These are phyloP conservation scores for Fusarium gaditjirri DNA, from an alignment of 2,329 filamentous ascomycete species.

Conservation along the genomic window DNA sequence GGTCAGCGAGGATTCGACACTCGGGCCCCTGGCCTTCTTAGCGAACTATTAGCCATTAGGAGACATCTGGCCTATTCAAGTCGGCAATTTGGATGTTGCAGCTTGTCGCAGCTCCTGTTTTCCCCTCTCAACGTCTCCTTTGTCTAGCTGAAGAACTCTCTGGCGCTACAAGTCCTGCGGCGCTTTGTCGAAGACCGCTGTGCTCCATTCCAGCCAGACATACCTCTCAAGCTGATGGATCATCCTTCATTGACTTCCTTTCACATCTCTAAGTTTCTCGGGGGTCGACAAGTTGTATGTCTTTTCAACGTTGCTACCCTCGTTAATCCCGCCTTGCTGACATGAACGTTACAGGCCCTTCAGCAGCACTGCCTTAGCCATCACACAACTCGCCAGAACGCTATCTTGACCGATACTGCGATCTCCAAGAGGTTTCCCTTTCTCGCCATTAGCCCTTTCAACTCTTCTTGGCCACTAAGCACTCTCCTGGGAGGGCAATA, in stretches of 20 bases:
- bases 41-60: too few species aligned
- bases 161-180: neutral
- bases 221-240: neutral
- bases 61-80: neutral
- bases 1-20: neutral
- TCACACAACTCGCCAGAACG: neutral
- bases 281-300: rapidly evolving
- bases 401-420: neutral
- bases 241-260: too few species aligned
- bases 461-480: neutral
- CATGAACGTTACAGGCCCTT: neutral
- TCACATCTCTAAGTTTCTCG: rapidly evolving
- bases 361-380: neutral
- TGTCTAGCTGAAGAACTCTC: rapidly evolving
- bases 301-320: neutral
- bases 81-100: rapidly evolving
- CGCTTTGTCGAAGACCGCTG: neutral
- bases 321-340: neutral
- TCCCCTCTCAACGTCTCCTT: too few species aligned
- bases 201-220: neutral
- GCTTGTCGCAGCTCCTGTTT: neutral
- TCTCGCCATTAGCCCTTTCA: neutral
- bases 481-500: neutral
- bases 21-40: neutral
- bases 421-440: too few species aligned